phyloP scores from a whole-genome alignment of 345 rosid species.

The Bruguiera sexangula region DNA sequence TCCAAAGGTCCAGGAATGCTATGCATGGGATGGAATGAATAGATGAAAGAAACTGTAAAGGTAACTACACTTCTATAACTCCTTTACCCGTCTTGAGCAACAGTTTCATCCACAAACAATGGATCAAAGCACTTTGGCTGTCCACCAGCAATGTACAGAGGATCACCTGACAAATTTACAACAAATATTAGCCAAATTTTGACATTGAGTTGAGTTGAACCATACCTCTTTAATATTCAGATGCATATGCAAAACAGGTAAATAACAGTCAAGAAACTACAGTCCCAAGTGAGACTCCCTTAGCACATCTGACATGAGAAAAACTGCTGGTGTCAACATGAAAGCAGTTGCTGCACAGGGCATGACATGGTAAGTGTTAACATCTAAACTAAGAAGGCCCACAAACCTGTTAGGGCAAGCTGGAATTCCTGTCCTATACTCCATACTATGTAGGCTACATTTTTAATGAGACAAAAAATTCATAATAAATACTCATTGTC shows the following conservation, averaged over 20 bases:
- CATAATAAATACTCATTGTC: neutral
- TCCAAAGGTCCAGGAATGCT: neutral
- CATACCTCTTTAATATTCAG: neutral
- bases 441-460: neutral
- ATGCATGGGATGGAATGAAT: neutral
- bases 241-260: neutral
- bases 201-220: neutral
- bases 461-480: neutral
- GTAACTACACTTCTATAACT: neutral
- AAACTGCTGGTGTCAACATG: neutral
- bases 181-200: neutral
- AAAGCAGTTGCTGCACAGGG: neutral
- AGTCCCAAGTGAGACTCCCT: neutral
- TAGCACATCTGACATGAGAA: neutral
- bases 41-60: neutral
- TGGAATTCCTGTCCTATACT: no score
- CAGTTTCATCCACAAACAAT: slow-evolving; percentile 44
- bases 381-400: no score
- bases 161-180: slow-evolving; percentile 55
- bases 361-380: no score
- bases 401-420: no score
- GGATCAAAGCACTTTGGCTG: slow-evolving; percentile 52
- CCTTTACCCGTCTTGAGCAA: slow-evolving; percentile 70
- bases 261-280: neutral
- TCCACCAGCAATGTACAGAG: slow-evolving; percentile 67